These are phyloP conservation scores for Hyaloscypha finlandica DNA, from an alignment of 495 filamentous ascomycete genomes.

Conservation along the genomic window DNA sequence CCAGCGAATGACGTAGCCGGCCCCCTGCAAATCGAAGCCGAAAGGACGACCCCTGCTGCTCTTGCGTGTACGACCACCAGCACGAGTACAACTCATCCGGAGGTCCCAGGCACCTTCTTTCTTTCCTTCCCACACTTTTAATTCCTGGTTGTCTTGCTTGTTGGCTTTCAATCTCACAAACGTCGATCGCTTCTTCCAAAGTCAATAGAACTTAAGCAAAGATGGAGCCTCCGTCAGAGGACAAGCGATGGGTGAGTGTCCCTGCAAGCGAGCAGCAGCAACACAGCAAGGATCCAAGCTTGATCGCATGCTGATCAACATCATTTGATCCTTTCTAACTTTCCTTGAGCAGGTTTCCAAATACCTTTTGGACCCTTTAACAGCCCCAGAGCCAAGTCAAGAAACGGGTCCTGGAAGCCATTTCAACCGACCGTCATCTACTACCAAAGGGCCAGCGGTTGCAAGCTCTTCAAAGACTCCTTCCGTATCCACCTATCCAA, in stretches of 20 bases:
- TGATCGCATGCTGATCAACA: constrained; percentile 14
- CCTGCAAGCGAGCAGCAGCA: not conserved
- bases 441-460: constrained; percentile 15
- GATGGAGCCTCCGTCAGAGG: constrained; percentile 39
- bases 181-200: not conserved
- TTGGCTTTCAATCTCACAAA: not conserved
- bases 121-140: not conserved
- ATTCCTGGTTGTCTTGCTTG: not conserved
- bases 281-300: constrained; percentile 16
- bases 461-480: constrained; percentile 6
- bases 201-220: not conserved
- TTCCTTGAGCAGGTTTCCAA: constrained; percentile 45
- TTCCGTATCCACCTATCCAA: constrained; percentile 28
- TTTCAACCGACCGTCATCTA: constrained; percentile 35
- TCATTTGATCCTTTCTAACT: constrained; percentile 1
- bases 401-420: constrained; percentile 54
- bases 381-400: constrained; percentile 51
- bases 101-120: not conserved
- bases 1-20: constrained; percentile 20
- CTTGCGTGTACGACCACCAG: not conserved
- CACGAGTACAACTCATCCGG: constrained; percentile 2
- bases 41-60: too few species aligned
- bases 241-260: constrained; percentile 42
- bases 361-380: constrained; percentile 60
- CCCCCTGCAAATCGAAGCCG: not conserved